Conservation (phyloP, 495 filamentous ascomycete species). For the Entonaema liquescens region DNA sequence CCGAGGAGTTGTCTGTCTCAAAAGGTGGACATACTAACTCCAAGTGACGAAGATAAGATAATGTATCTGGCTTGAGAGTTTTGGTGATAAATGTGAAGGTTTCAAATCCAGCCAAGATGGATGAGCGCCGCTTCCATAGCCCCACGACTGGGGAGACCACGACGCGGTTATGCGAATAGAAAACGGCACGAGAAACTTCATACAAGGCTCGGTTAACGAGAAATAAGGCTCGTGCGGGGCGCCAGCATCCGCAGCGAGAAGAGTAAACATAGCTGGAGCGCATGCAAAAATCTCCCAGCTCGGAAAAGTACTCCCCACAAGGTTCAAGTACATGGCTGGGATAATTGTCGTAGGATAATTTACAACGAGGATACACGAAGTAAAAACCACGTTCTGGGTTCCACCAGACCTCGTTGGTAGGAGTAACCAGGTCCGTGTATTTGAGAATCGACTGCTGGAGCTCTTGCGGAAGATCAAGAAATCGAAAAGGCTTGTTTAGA, state of each 20-base stretch:
- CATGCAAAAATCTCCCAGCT: not conserved
- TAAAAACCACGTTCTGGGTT: not conserved
- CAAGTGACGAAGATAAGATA: not conserved
- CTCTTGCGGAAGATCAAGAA: not conserved
- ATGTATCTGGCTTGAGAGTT: not conserved
- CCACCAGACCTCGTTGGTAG: not conserved
- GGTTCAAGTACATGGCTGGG: not conserved
- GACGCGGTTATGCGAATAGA: not conserved
- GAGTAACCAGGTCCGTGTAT: not conserved
- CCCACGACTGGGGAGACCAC: not conserved
- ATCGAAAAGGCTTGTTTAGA: not conserved
- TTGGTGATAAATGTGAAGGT: not conserved
- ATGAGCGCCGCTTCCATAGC: not conserved
- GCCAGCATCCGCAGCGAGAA: not conserved
- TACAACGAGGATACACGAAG: not conserved
- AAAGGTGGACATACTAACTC: not conserved
- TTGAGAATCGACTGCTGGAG: not conserved
- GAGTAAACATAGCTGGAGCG: not conserved
- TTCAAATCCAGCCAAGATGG: not conserved
- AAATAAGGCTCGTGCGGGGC: not conserved
- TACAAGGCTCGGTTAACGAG: not conserved
- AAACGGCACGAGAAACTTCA: not conserved
- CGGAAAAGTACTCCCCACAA: not conserved
- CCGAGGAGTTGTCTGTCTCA: not conserved
- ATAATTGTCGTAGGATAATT: not conserved